Base-by-base conservation (phyloP, 495 filamentous ascomycete species). In the Neurospora pannonica region DNA sequence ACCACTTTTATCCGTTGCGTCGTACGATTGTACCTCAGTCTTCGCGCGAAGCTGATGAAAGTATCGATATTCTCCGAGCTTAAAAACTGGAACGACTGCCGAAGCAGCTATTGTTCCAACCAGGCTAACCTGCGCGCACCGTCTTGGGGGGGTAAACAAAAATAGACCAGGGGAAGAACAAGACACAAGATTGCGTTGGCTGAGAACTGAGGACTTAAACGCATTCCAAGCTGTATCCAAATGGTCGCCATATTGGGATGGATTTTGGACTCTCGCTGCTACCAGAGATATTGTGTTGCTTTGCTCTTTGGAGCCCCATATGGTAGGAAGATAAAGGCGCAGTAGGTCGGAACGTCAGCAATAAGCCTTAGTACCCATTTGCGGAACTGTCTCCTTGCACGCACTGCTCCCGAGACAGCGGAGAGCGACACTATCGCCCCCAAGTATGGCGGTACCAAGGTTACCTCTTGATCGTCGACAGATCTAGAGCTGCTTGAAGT, bases 401-500 rank as follows among this genome's bases (percentile, higher is more conserved):
- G 28, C 21, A 40, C 38, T 40, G 70, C 34, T 28, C 38, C 34
- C 34, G n/a, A 71, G 70, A 71, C 34, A 71, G 70, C 70, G 34
- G 34, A 71, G 34, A 71, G 28, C 54, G 54, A 67, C 54, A 67
- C 54, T 67, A 67, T 67, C 54, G 36, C 21, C 72, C 42, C 75
- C 72, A 72, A 71, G 77, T 73, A 77, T 43, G 75, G 78, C 74
- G 38, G 21, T 73, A 72, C 72, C 72, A 39, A 34, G 73, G 62
- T 71, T 80, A 83, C 77, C 81, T 80, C 74, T 83, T 82, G 79
- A 97, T 89, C 13, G 91, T 94, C 78, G 95, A 96, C 77, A 92
- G 86, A 78, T 93, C 90, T 71, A 98, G 85, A 28, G 96, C 96
- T 81, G 95, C 91, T 76, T 94, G 84, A 73, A 99, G 86, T 86